Evolutionary conservation across 2,329 filamentous ascomycete genomes (phyloP), one percentile per base, ranked within the genome.

Genomic region (Neonectria punicea): DNA sequence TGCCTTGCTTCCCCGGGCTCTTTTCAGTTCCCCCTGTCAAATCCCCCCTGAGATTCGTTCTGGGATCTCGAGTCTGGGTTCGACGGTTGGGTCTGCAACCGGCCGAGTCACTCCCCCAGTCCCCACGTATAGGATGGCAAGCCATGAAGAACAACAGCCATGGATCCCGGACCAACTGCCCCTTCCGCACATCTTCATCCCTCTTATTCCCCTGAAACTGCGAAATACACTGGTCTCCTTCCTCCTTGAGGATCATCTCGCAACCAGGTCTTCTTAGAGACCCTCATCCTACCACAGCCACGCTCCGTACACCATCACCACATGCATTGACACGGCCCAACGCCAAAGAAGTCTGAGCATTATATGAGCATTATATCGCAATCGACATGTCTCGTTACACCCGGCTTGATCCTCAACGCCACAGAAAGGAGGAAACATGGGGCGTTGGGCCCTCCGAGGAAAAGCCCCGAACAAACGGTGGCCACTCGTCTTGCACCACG

Each of bases 361-460:
- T 47, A 41, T 25, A 53, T 22, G 20, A 28, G 25, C 46, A 25
- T 58, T 47, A 41, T 25, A 53, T 53, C 47, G 58, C 16, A 63
- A 50, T 49, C 43, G 51, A 61, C 51, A 55, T 13, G 51, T 55
- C 51, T 61, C 43, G 25, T 61, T 32, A 22, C 58, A 55, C 47
- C 41, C 18, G 14, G 8, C 28, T 14, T 34, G 28, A 10, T 44
- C 28, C 46, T 25, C 14, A 50, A 50, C 25, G 25, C 16, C 25
- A 50, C 25, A 7, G 14, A 36, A 18, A 22, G 30, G 9, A 30
- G 46, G 7, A 32, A 30, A 11, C 7, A 50, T 11, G 16, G 46
- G 13, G 14, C 10, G 4, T 25, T 25, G 5, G 10, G 34, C 13
- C 34, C 44, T 49, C 46, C 46, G 46, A 50, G 46, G 16, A 36